Evolutionary conservation across 192 early-diverging fungal genomes (phyloP).

Genomic region (Coemansia sp.): DNA sequence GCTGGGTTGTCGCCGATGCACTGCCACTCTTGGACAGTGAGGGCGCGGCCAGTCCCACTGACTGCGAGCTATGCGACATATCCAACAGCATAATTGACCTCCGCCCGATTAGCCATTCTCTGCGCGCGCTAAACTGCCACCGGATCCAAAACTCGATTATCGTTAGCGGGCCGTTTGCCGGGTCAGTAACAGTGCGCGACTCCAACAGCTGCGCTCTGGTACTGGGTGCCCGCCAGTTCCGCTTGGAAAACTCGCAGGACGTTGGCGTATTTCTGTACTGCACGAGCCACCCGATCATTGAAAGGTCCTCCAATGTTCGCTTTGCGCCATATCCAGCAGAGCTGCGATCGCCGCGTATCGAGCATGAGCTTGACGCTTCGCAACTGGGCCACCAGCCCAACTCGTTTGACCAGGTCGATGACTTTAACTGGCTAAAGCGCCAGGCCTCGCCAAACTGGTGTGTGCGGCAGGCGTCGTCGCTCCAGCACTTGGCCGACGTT

Average conservation of each 20-base stretch:
- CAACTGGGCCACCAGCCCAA: slow-evolving; percentile 23
- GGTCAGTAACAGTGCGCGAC: slow-evolving; percentile 70
- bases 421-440: slow-evolving; percentile 88
- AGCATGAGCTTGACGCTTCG: background rate
- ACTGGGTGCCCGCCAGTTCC: slow-evolving; percentile 77
- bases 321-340: slow-evolving; percentile 61
- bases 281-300: slow-evolving; percentile 82
- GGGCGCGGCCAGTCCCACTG: background rate
- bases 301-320: slow-evolving; percentile 64
- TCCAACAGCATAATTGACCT: slow-evolving; percentile 65
- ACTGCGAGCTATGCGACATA: slow-evolving; percentile 52
- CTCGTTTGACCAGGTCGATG: slow-evolving; percentile 68
- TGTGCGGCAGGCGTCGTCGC: background rate
- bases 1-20: slow-evolving; percentile 8
- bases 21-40: background rate
- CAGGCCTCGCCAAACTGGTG: slow-evolving; percentile 78
- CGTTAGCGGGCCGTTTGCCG: slow-evolving; percentile 62
- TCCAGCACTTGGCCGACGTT: background rate
- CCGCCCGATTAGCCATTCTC: slow-evolving; percentile 34
- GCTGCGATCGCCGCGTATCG: slow-evolving; percentile 37
- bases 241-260: slow-evolving; percentile 70
- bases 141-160: slow-evolving; percentile 66
- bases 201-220: slow-evolving; percentile 61
- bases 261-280: slow-evolving; percentile 69
- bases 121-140: slow-evolving; percentile 77